A percentile compares a stretch with the other conserved stretches of the same genome.
phyloP scores from a whole-genome alignment of 495 filamentous ascomycete genomes.

The Talaromyces borbonicus region DNA sequence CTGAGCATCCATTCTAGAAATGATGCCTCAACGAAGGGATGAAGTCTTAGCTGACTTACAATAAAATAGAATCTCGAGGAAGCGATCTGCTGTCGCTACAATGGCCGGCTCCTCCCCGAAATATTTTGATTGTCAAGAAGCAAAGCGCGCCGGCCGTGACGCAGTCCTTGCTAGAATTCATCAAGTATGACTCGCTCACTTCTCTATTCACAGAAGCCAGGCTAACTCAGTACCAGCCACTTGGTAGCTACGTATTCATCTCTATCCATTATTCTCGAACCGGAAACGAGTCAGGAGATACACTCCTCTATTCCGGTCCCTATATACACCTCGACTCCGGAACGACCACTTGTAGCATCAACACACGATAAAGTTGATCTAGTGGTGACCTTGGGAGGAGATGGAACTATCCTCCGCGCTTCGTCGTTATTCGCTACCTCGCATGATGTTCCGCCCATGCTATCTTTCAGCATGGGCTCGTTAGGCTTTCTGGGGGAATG shows the following conservation, averaged over 20 bases:
- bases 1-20: too few species aligned
- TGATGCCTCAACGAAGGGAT: too few species aligned
- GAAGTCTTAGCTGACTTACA: too few species aligned
- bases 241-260: constrained; percentile 69
- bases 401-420: constrained; percentile 90
- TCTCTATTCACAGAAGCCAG: not conserved
- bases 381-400: constrained; percentile 80
- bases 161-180: constrained; percentile 64
- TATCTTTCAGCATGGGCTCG: constrained; percentile 94
- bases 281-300: constrained; percentile 57
- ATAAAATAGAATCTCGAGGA: constrained; percentile 41
- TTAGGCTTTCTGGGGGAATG: constrained; percentile 93
- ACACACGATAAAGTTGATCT: constrained; percentile 69
- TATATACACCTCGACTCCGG: constrained; percentile 47
- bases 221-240: constrained; percentile 40
- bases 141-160: constrained; percentile 61
- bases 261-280: constrained; percentile 76
- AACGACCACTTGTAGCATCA: constrained; percentile 25
- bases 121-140: constrained; percentile 86
- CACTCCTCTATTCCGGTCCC: constrained; percentile 69
- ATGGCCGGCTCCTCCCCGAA: constrained; percentile 84
- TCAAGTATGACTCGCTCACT: constrained; percentile 37
- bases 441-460: constrained; percentile 73
- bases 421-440: constrained; percentile 84
- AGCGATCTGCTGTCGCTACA: constrained; percentile 67